Conservation (phyloP, 345 rosid species). For the Hibiscus mutabilis region DNA sequence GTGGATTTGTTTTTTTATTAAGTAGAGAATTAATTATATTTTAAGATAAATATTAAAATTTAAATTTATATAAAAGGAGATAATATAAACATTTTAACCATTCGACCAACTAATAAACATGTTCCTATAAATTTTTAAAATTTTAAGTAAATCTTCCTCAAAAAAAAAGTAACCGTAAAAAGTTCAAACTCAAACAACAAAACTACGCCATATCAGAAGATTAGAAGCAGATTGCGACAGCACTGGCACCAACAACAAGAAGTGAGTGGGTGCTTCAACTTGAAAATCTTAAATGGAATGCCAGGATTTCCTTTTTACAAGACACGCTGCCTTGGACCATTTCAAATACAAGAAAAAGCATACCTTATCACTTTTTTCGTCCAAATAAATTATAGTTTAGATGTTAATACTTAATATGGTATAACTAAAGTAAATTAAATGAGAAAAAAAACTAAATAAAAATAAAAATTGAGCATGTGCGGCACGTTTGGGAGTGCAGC, state of each 20-base stretch:
- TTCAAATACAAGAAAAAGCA: constrained; percentile 12
- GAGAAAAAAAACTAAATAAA: neutral
- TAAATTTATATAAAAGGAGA: too few relatives aligned
- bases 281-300: constrained; percentile 21
- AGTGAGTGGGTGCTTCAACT: neutral
- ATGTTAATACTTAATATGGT: too few relatives aligned
- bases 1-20: too few relatives aligned
- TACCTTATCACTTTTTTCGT: too few relatives aligned
- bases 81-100: too few relatives aligned
- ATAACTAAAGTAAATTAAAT: too few relatives aligned
- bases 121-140: neutral
- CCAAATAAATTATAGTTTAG: too few relatives aligned
- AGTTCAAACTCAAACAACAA: neutral
- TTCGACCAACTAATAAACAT: too few relatives aligned
- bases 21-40: too few relatives aligned
- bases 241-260: neutral
- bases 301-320: constrained; percentile 16
- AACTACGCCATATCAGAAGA: neutral
- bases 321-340: constrained; percentile 22
- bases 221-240: neutral
- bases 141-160: neutral
- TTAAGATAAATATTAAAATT: too few relatives aligned
- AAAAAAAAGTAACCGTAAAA: too few relatives aligned
- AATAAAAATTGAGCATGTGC: neutral
- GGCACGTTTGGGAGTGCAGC: neutral